Base-by-base conservation (phyloP, 768 basidiomycete species). In the Lactarius tabidus region DNA sequence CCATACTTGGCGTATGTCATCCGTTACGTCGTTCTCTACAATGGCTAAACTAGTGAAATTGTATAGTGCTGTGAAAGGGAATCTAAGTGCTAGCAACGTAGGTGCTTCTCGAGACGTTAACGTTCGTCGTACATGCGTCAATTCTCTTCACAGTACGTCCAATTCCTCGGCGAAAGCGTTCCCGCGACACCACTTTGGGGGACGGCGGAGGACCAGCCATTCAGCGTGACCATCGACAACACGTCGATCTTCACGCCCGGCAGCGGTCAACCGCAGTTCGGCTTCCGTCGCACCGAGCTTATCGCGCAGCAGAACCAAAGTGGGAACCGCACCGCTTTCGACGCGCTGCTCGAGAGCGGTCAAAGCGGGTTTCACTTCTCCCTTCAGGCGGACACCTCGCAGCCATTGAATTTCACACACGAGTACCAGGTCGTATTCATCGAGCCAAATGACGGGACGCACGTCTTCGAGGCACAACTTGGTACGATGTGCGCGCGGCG, bases 341-440 rank as follows among this genome's bases (percentile, higher is more conserved):
- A 79, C 60, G 69, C 73, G 2, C 67, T 75, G 23, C 76, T 82
- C 66, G 81, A 85, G 67, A 73, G 71, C 8, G 80, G 79, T 36
- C 77, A 75, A 10, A 80, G 79, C 1, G 78, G 76, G 33, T 85
- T 83, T 73, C 81, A 85, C 66, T 81, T 84, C 58, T 82, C 81
- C 12, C 76, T 86, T 63, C 74, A 75, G 56, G 63, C 71, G 52
- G 79, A 84, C 66, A 67, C 76, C 18, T 54, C 54, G n/a, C 71
- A 70, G 28, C 81, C 81, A 15, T 71, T 87, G 69, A 85, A 85
- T 70, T 79, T 78, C 67, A 77, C 67, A 10, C 85, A 87, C 63
- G 85, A 87, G 69, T 85, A 87, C 69, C 85, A 87, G 69, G 77
- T 83, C 57, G 82, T 87, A 17, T 86, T 82, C 72, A 84, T 87